A percentile compares a stretch with the other conserved stretches of the same genome.
Evolutionary conservation across 805 yeast species (phyloP).

Genomic region (Candida xiaguanensis): DNA sequence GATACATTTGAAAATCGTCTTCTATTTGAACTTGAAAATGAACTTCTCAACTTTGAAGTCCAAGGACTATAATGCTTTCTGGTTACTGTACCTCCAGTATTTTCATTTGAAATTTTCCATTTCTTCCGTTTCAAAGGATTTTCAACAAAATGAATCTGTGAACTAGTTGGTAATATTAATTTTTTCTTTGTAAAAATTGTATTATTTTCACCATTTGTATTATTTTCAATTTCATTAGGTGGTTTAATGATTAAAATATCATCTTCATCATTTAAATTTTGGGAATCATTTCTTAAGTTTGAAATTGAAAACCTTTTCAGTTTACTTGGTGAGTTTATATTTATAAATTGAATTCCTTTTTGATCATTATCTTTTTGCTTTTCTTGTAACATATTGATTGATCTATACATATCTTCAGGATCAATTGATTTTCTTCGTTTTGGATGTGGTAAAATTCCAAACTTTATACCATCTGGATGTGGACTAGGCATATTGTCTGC

Average conservation of each 20-base stretch:
- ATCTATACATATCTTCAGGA: slow-evolving; percentile 80
- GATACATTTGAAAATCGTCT: slow-evolving; percentile 4
- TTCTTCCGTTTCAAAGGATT: slow-evolving; percentile 8
- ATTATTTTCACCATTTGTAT: slow-evolving; percentile 19
- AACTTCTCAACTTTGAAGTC: slow-evolving; percentile 19
- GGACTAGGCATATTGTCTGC: neutral
- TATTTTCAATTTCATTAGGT: slow-evolving; percentile 65
- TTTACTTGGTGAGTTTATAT: slow-evolving; percentile 4
- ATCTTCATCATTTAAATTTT: slow-evolving; percentile 39
- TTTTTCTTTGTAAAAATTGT: slow-evolving; percentile 34
- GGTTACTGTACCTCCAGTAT: slow-evolving; percentile 1
- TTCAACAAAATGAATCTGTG: slow-evolving; percentile 23
- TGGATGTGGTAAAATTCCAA: slow-evolving; percentile 54
- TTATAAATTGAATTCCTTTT: slow-evolving; percentile 8
- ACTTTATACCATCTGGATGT: slow-evolving; percentile 30
- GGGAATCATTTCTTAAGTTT: slow-evolving; percentile 5
- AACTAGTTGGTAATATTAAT: neutral
- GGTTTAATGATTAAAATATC: slow-evolving; percentile 76
- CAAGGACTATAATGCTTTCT: slow-evolving; percentile 11
- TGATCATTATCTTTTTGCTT: slow-evolving; percentile 27
- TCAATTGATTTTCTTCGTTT: slow-evolving; percentile 44
- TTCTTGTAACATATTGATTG: slow-evolving; percentile 75
- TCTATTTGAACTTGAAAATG: slow-evolving; percentile 19
- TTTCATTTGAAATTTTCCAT: slow-evolving; percentile 4
- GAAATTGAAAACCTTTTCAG: neutral